Evolutionary conservation across 306 rosid species (phyloP).

Genomic region (Trifolium subterraneum): DNA sequence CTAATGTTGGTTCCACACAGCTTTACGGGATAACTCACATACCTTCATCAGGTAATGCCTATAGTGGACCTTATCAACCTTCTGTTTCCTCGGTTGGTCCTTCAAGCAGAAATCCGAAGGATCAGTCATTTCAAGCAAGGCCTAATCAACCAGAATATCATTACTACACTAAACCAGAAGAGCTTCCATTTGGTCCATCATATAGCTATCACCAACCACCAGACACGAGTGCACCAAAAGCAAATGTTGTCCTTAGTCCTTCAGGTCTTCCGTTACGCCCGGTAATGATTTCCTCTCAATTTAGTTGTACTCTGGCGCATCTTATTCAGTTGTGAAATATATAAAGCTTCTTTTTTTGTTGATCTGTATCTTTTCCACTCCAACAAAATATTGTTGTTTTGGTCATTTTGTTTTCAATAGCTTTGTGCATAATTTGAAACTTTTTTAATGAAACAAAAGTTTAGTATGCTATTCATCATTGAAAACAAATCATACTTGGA

Average conservation of each 20-base stretch:
- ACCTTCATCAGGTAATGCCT: conserved; percentile 65
- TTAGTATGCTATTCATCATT: neutral
- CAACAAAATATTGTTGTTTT: conserved; percentile 17
- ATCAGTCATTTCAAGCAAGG: conserved; percentile 78
- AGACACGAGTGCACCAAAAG: conserved; percentile 61
- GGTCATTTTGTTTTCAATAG: conserved; percentile 20
- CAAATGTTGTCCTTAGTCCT: conserved; percentile 63
- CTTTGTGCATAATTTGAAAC: conserved; percentile 33
- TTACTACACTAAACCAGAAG: conserved; percentile 82
- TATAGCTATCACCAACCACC: conserved; percentile 89
- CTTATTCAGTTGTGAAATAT: conserved; percentile 38
- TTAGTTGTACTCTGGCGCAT: conserved; percentile 26
- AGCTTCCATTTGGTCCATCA: conserved; percentile 78
- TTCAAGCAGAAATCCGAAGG: conserved; percentile 68
- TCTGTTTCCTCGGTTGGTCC: conserved; percentile 65
- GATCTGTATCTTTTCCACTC: conserved; percentile 4
- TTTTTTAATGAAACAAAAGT: conserved; percentile 17
- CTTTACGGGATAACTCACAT: conserved; percentile 72
- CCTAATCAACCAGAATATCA: conserved; percentile 90
- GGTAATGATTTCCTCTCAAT: conserved; percentile 64
- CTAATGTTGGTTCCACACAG: conserved; percentile 65
- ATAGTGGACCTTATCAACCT: conserved; percentile 69
- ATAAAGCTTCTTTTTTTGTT: neutral
- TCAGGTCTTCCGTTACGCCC: conserved; percentile 90
- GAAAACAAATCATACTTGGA: conserved; percentile 19